These are phyloP conservation scores for Solanum habrochaites DNA, from an alignment of 257 asterid genomes.

Conservation along the genomic window DNA sequence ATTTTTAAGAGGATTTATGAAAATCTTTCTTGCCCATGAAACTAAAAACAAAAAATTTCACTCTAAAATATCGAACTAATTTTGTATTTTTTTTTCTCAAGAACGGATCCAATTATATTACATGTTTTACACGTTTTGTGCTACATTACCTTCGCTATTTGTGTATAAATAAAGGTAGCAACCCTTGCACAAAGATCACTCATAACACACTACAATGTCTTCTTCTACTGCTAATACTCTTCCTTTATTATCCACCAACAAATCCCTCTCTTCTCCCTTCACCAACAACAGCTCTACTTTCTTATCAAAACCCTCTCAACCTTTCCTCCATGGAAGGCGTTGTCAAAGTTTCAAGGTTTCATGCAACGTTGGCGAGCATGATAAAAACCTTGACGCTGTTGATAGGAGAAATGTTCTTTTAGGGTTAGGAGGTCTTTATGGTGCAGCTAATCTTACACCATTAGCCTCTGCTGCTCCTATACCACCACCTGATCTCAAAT, in stretches of 20 bases:
- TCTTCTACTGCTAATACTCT: background rate
- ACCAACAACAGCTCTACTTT: background rate
- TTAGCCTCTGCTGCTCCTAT: background rate
- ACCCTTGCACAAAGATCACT: background rate
- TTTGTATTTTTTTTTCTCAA: too few species aligned
- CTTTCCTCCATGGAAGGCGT: background rate
- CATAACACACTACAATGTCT: background rate
- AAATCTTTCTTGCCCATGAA: too few species aligned
- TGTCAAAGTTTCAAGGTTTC: background rate
- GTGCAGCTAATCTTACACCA: background rate
- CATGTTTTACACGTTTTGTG: background rate
- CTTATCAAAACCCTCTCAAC: background rate
- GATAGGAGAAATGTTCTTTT: background rate
- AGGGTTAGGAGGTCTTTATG: background rate
- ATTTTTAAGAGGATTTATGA: too few species aligned
- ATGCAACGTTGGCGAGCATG: background rate
- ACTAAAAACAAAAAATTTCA: too few species aligned
- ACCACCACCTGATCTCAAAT: background rate
- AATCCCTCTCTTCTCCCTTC: background rate
- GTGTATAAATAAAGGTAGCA: background rate
- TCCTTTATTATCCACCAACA: background rate
- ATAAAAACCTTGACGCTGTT: background rate
- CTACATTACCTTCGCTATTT: background rate
- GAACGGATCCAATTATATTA: too few species aligned
- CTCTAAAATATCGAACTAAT: too few species aligned